Percentiles rank a stretch among this genome's conserved stretches.
Evolutionary conservation across 192 early-diverging fungal species (phyloP).

Genomic region (Backusella parvicylindrica): DNA sequence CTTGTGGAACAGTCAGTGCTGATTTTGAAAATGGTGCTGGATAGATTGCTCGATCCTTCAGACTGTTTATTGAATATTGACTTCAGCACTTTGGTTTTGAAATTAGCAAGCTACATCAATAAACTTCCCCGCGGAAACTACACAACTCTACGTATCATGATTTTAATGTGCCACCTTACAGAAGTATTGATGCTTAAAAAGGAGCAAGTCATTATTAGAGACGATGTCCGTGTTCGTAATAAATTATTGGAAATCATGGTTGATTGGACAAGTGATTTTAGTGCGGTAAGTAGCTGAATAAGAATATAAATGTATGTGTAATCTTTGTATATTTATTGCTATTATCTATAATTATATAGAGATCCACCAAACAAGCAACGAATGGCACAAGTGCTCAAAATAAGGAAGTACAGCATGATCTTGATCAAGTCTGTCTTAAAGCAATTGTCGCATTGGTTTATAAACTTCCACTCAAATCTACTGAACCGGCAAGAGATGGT

Average conservation of each 20-base stretch:
- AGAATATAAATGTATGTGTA: background rate
- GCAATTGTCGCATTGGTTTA: conserved; percentile 61
- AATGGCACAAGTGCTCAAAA: conserved; percentile 25
- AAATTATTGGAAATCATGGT: conserved; percentile 61
- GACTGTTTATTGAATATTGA: conserved; percentile 55
- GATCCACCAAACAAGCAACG: background rate
- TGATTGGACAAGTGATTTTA: conserved; percentile 69
- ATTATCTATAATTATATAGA: background rate
- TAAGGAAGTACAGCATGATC: conserved; percentile 61
- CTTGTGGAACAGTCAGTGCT: conserved; percentile 67
- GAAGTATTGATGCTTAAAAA: conserved; percentile 69
- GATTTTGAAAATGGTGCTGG: conserved; percentile 64
- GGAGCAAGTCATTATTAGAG: conserved; percentile 61
- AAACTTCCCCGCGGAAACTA: conserved; percentile 41
- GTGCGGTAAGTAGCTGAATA: conserved; percentile 30
- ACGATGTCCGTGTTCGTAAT: conserved; percentile 67
- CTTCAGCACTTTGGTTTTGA: conserved; percentile 56
- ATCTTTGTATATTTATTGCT: background rate
- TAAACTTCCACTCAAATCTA: conserved; percentile 65
- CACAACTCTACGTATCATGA: conserved; percentile 57
- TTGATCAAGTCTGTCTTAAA: conserved; percentile 76
- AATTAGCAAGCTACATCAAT: conserved; percentile 67
- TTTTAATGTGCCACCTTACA: conserved; percentile 69
- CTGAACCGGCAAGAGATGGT: conserved; percentile 48
- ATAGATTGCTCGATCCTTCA: conserved; percentile 51